Evolutionary conservation across 805 yeast species (phyloP).

Genomic region (Vanderwaltozyma verrucispora): DNA sequence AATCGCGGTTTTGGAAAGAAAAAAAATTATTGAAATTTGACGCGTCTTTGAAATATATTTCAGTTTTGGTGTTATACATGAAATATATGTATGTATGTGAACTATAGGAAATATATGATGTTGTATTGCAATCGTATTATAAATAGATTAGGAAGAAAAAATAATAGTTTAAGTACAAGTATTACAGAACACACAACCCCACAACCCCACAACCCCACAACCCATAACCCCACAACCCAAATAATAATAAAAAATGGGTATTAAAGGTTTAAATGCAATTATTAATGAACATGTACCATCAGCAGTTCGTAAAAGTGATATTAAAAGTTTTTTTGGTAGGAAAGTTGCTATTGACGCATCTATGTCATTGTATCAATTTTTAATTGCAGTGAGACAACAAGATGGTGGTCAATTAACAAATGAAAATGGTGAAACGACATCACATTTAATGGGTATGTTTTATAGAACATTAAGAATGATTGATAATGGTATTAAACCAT

Average conservation of each 20-base stretch:
- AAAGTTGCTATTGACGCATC: conserved; percentile 97
- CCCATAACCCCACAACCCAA: not conserved
- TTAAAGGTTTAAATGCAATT: conserved; percentile 74
- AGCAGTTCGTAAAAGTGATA: conserved; percentile 67
- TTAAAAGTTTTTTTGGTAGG: conserved; percentile 81
- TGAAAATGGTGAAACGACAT: conserved; percentile 84
- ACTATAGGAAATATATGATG: no score
- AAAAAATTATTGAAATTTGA: no score
- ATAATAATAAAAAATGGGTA: conserved; percentile 33
- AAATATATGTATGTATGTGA: no score
- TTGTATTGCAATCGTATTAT: no score
- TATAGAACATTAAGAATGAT: conserved; percentile 86
- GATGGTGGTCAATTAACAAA: conserved; percentile 91
- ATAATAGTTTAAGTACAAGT: no score
- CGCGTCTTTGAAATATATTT: no score
- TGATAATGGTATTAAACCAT: conserved; percentile 90
- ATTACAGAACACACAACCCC: no score
- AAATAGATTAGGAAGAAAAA: no score
- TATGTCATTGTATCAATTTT: conserved; percentile 91
- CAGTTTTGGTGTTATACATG: no score
- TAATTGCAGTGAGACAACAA: conserved; percentile 92
- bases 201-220: no score
- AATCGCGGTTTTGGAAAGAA: no score
- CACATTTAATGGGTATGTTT: conserved; percentile 94
- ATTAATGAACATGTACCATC: conserved; percentile 83